phyloP scores from a whole-genome alignment of 768 basidiomycete species.

The Roridomyces roridus region DNA sequence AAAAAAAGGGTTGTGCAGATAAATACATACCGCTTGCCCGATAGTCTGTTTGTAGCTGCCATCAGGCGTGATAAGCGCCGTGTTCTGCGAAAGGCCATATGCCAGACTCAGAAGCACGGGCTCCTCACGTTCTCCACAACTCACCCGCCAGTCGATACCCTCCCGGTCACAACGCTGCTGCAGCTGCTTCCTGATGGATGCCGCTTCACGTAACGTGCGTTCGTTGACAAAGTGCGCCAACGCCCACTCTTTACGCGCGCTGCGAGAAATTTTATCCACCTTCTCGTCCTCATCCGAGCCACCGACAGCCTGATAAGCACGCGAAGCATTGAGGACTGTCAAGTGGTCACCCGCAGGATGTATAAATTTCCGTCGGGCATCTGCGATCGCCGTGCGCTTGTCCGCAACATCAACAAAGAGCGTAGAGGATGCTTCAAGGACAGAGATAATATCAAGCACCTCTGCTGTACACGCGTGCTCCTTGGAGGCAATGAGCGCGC shows the following conservation, averaged over 20 bases:
- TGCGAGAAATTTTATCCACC: conserved; percentile 13
- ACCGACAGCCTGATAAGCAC: conserved; percentile 78
- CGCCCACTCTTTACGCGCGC: conserved; percentile 77
- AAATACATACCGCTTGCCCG: conserved; percentile 63
- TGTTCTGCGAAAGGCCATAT: conserved; percentile 80
- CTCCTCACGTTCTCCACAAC: conserved; percentile 70
- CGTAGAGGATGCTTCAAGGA: conserved; percentile 82
- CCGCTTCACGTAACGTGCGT: conserved; percentile 78
- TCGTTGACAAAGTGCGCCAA: conserved; percentile 82
- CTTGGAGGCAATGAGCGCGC: conserved; percentile 80
- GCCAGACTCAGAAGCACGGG: conserved; percentile 75
- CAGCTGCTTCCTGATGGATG: conserved; percentile 83
- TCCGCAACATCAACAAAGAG: conserved; percentile 82
- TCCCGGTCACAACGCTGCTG: conserved; percentile 64
- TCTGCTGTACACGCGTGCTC: conserved; percentile 76
- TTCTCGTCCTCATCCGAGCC: conserved; percentile 46
- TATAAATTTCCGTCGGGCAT: conserved; percentile 77
- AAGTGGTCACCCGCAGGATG: conserved; percentile 91
- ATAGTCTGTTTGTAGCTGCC: conserved; percentile 86
- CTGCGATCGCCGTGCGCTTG: conserved; percentile 73
- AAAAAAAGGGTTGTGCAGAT: neutral
- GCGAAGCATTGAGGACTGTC: conserved; percentile 85
- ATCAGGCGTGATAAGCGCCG: conserved; percentile 84
- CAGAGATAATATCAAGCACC: conserved; percentile 83
- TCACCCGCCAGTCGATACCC: conserved; percentile 62